phyloP scores from a whole-genome alignment of 306 rosid species.

The Gastrolobium bilobum region DNA sequence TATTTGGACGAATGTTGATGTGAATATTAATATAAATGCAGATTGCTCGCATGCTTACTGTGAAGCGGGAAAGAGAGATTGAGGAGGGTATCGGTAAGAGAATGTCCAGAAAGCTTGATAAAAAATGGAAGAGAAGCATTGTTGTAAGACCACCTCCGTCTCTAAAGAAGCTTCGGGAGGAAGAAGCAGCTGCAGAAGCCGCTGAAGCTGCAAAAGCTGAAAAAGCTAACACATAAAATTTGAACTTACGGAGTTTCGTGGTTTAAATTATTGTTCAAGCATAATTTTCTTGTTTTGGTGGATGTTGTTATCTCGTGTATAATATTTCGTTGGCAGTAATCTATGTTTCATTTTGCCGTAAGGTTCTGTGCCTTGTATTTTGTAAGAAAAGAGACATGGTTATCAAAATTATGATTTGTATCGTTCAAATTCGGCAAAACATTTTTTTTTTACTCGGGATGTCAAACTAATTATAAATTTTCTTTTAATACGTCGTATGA shows the following conservation, averaged over 20 bases:
- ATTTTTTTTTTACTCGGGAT: neutral
- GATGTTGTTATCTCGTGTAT: slow-evolving; percentile 24
- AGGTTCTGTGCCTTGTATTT: slow-evolving; percentile 23
- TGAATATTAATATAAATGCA: slow-evolving; percentile 40
- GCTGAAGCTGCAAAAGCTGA: slow-evolving; percentile 66
- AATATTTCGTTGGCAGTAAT: slow-evolving; percentile 40
- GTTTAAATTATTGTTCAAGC: slow-evolving; percentile 30
- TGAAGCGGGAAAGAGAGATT: slow-evolving; percentile 89
- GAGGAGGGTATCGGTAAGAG: slow-evolving; percentile 89
- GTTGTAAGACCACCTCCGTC: slow-evolving; percentile 88
- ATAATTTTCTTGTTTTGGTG: slow-evolving; percentile 13
- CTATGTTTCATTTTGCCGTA: slow-evolving; percentile 18
- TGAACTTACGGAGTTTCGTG: slow-evolving; percentile 22
- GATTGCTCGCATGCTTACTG: slow-evolving; percentile 97
- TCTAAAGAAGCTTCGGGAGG: slow-evolving; percentile 69
- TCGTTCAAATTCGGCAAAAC: neutral
- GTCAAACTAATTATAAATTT: neutral
- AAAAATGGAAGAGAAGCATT: slow-evolving; percentile 86
- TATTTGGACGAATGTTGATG: slow-evolving; percentile 44
- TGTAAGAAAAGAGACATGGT: neutral
- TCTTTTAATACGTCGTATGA: neutral
- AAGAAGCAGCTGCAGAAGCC: slow-evolving; percentile 82
- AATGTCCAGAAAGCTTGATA: slow-evolving; percentile 88
- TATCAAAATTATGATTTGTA: slow-evolving; percentile 20
- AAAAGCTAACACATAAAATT: slow-evolving; percentile 44